Conservation (phyloP, 345 rosid genomes). For the Cardamine chenopodiifolia region DNA sequence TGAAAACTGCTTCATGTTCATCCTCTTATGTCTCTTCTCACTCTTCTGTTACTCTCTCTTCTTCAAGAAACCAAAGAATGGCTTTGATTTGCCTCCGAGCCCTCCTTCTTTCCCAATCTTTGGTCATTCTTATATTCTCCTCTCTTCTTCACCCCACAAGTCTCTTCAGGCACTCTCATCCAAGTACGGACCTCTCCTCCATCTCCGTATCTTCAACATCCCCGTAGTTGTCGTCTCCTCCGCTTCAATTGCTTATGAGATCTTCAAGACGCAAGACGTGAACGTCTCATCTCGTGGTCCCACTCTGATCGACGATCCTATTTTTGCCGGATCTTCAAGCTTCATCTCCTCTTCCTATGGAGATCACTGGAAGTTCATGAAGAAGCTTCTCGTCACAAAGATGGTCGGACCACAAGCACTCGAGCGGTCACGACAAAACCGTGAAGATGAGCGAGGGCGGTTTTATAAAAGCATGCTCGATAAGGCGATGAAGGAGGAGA, state of each 20-base stretch:
- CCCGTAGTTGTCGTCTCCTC: slow-evolving; percentile 29
- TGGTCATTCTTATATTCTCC: slow-evolving; percentile 22
- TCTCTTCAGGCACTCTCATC: slow-evolving; percentile 15
- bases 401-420: slow-evolving; percentile 27
- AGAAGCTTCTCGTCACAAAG: slow-evolving; percentile 31
- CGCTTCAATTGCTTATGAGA: slow-evolving; percentile 18
- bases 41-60: slow-evolving; percentile 5
- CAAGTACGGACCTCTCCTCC: slow-evolving; percentile 28
- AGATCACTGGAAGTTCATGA: slow-evolving; percentile 37
- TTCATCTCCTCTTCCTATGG: slow-evolving; percentile 15
- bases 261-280: slow-evolving; percentile 16
- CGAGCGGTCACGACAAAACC: slow-evolving; percentile 14
- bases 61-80: slow-evolving; percentile 26
- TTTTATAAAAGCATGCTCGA: slow-evolving; percentile 14
- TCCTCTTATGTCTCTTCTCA: neutral
- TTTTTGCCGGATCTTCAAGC: slow-evolving; percentile 15
- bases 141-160: slow-evolving; percentile 9
- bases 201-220: slow-evolving; percentile 14
- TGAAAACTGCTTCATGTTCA: neutral
- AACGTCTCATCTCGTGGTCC: slow-evolving; percentile 8
- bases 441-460: slow-evolving; percentile 19
- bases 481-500: slow-evolving; percentile 26
- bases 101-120: slow-evolving; percentile 24
- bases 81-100: slow-evolving; percentile 6
- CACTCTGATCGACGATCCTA: neutral